A percentile compares a stretch with the other conserved stretches of the same genome.
phyloP scores from a whole-genome alignment of 495 filamentous ascomycete species.

The Podospora appendiculata region DNA sequence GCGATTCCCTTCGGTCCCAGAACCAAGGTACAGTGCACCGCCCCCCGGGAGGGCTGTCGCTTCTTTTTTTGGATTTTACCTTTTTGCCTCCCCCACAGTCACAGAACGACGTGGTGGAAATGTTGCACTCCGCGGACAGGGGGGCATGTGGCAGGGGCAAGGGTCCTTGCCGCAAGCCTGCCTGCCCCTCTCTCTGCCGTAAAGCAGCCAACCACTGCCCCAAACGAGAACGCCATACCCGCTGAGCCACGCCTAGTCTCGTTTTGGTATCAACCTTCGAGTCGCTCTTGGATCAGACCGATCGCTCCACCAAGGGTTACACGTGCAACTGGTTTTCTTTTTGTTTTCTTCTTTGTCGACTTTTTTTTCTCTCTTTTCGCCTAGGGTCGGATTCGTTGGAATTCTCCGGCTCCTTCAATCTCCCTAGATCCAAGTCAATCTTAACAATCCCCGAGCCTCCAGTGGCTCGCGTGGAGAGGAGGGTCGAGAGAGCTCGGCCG shows the following conservation, averaged over 20 bases:
- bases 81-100: slow-evolving; percentile 18
- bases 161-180: too few species aligned
- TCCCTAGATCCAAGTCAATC: too few species aligned
- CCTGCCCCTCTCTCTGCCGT: slow-evolving; percentile 9
- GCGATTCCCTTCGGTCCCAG: slow-evolving; percentile 1
- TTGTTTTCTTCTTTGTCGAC: neutral
- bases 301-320: neutral
- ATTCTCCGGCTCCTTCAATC: too few species aligned
- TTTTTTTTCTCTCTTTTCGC: neutral
- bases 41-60: slow-evolving; percentile 10
- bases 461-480: too few species aligned
- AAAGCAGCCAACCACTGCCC: slow-evolving; percentile 17
- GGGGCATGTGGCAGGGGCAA: too few species aligned
- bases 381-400: too few species aligned
- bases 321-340: neutral
- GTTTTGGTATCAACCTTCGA: slow-evolving; percentile 12
- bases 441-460: too few species aligned
- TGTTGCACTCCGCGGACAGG: too few species aligned
- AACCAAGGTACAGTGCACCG: slow-evolving; percentile 21
- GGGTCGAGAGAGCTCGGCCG: too few species aligned
- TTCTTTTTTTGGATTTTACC: slow-evolving; percentile 31
- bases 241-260: slow-evolving; percentile 21
- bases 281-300: slow-evolving; percentile 8
- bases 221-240: neutral
- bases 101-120: too few species aligned